These are phyloP conservation scores for Haplosporangium sp. DNA, from an alignment of 371 early-diverging fungal species.

Conservation along the genomic window DNA sequence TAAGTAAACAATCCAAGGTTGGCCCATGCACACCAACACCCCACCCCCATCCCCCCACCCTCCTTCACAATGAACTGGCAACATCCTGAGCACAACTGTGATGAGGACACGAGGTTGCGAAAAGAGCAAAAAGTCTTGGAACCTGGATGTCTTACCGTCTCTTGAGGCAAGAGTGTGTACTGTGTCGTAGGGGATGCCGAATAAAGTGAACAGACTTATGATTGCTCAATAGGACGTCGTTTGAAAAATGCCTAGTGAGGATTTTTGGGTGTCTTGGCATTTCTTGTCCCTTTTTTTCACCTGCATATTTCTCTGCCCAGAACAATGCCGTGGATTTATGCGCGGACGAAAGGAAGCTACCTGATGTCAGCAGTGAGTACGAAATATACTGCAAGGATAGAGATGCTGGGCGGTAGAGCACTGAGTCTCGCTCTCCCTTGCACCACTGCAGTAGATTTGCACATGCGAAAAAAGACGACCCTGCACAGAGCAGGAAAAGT, in stretches of 20 bases:
- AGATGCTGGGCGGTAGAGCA: neutral
- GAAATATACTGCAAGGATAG: no score
- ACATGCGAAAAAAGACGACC: neutral
- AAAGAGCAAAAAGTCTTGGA: no score
- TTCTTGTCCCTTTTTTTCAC: slow-evolving; percentile 7
- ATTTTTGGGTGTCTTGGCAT: slow-evolving; percentile 35
- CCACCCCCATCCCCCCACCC: neutral
- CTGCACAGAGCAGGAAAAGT: no score
- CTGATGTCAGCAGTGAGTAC: no score
- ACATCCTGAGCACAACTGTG: no score
- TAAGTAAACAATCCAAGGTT: slow-evolving; percentile 8
- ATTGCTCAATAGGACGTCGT: slow-evolving; percentile 15
- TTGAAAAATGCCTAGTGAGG: no score
- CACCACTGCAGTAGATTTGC: no score
- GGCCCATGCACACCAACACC: slow-evolving; percentile 16
- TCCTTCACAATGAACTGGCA: neutral
- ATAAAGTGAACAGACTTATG: slow-evolving; percentile 30
- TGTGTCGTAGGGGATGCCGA: no score
- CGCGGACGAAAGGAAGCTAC: no score
- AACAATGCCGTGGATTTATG: no score
- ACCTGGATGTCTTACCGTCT: neutral
- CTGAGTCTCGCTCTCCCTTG: no score
- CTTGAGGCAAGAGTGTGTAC: neutral
- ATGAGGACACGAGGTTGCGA: no score
- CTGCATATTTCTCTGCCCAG: neutral